Evolutionary conservation across 192 early-diverging fungal species (phyloP), one percentile per base, ranked within the genome.

Genomic region (Backusella mclennaniae): DNA sequence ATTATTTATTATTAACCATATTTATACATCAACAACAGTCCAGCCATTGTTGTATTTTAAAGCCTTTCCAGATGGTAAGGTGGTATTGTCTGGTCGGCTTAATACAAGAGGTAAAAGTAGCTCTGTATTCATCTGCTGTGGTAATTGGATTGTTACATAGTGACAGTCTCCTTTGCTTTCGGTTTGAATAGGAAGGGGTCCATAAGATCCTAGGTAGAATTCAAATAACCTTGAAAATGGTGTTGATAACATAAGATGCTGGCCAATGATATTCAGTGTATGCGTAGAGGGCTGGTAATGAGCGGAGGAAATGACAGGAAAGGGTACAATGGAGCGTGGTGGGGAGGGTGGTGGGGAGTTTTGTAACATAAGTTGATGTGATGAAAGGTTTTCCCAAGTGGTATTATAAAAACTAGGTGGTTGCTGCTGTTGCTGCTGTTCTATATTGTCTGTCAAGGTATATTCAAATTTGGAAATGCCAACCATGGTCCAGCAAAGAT

Each of bases 401-500:
- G 56, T 63, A 63, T 63, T 63, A 14, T 63, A 63, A 29, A 63
- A 35, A 4, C 35, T 69, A 21, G 38, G 33, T 69, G 39, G 56
- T 69, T 23, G 36, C 0, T 46, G 15, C 7, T 26, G 42, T 19
- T 15, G 69, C 19, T 39, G 36, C 15, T 59, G 56, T 29, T 63
- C 23, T 21, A 63, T 26, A 29, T 63, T 31, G 26, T 71, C 70
- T 7, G 70, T 31, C 7, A 41, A 71, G 5, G 70, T 70, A 35
- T 79, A 75, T 71, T 79, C 78, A 75, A 83, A 91, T 74, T 85
- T 89, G 69, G 91, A 88, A 74, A 95, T 92, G 44, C 92, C 91
- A 68, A 95, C 93, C 69, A 95, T 93, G 4, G 93, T 95, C 93
- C 93, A 95, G 85, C 93, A 95, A 53, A 93, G 83, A 75, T 90